These are phyloP conservation scores for Pluteus cervinus DNA, from an alignment of 768 basidiomycete species.

Conservation along the genomic window DNA sequence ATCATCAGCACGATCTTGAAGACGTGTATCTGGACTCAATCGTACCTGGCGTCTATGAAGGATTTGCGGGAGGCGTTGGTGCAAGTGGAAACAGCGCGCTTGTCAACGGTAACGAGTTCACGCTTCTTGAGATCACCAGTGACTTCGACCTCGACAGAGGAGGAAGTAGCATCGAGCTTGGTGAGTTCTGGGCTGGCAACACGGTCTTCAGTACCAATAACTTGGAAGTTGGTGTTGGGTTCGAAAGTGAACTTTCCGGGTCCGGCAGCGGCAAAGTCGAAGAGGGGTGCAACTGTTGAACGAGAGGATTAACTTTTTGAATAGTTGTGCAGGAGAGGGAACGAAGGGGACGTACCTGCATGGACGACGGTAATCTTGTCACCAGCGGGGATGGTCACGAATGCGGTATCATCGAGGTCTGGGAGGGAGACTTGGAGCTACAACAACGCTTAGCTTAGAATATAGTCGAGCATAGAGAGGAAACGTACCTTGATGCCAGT, in stretches of 20 bases:
- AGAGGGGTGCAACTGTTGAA: slow-evolving; percentile 31
- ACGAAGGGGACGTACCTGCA: slow-evolving; percentile 19
- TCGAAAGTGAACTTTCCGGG: slow-evolving; percentile 33
- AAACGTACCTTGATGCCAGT: slow-evolving; percentile 34
- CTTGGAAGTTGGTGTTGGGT: slow-evolving; percentile 32
- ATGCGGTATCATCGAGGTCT: slow-evolving; percentile 33
- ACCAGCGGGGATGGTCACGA: slow-evolving; percentile 32
- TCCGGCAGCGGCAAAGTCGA: slow-evolving; percentile 34
- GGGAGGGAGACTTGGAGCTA: slow-evolving; percentile 31
- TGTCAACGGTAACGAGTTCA: slow-evolving; percentile 20
- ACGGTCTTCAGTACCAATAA: slow-evolving; percentile 16
- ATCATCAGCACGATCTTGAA: background rate
- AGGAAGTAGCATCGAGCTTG: slow-evolving; percentile 19
- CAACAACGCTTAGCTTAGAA: background rate
- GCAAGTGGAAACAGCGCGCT: slow-evolving; percentile 35
- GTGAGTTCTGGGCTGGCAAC: slow-evolving; percentile 15
- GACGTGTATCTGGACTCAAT: background rate
- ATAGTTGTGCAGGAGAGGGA: background rate
- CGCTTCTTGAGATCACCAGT: slow-evolving; percentile 28
- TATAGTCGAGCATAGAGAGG: background rate
- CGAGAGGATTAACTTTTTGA: background rate
- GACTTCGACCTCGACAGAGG: slow-evolving; percentile 27
- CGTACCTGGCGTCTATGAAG: slow-evolving; percentile 36
- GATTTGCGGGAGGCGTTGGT: slow-evolving; percentile 23
- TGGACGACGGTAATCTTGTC: slow-evolving; percentile 32